Conservation (phyloP, 768 basidiomycete species). For the Artomyces pyxidatus region DNA sequence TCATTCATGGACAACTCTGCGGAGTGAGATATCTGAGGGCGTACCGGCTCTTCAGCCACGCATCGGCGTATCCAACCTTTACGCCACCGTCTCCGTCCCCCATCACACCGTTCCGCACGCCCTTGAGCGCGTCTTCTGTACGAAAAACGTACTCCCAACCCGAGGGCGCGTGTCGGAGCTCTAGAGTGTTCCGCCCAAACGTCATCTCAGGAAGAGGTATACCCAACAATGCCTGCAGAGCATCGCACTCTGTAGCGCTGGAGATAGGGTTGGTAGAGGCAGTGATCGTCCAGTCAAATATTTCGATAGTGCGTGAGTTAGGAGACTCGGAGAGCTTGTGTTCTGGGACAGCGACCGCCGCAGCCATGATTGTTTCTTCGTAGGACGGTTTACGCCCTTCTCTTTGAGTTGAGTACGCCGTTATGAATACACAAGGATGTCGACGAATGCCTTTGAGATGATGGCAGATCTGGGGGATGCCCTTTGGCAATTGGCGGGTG, state of each 20-base stretch:
- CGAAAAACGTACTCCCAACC: constrained; percentile 63
- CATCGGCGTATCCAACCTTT: constrained; percentile 90
- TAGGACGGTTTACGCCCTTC: constrained; percentile 9
- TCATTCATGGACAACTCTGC: no score
- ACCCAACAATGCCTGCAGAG: constrained; percentile 51
- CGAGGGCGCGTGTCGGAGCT: constrained; percentile 54
- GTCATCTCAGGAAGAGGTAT: constrained; percentile 96
- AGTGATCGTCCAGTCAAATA: constrained; percentile 62
- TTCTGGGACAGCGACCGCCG: constrained; percentile 41
- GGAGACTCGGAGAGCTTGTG: constrained; percentile 65
- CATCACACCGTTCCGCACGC: constrained; percentile 71
- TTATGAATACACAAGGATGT: no score
- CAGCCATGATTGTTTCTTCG: constrained; percentile 29
- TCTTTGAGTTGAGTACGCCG: neutral
- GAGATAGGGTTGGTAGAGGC: constrained; percentile 73
- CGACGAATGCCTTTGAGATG: no score
- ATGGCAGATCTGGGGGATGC: no score
- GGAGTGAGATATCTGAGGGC: no score
- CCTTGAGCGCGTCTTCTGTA: constrained; percentile 55
- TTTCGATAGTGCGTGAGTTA: constrained; percentile 59
- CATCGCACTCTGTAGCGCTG: constrained; percentile 66
- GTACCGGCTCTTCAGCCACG: constrained; percentile 87
- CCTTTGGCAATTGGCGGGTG: no score
- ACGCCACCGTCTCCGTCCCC: constrained; percentile 83
- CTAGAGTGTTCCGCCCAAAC: constrained; percentile 77